These are phyloP conservation scores for Quercus berberidifolia DNA, from an alignment of 306 rosid species.

Conservation along the genomic window DNA sequence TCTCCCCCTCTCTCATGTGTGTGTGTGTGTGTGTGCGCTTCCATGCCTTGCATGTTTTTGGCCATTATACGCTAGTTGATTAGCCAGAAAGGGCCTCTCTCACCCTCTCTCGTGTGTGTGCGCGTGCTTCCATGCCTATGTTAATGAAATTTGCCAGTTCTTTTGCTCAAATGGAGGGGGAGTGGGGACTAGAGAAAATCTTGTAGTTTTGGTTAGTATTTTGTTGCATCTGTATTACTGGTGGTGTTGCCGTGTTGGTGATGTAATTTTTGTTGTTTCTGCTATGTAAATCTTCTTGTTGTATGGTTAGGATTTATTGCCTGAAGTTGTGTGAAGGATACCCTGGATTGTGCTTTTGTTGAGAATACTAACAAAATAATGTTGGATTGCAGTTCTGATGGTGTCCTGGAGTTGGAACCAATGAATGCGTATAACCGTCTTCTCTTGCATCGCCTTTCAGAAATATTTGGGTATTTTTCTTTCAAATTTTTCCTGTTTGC, in stretches of 20 bases:
- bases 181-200: not conserved
- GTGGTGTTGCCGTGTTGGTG: not conserved
- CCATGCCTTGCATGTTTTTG: not conserved
- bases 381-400: conserved; percentile 58
- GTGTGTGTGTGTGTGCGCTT: not conserved
- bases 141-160: not conserved
- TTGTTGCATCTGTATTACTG: conserved; percentile 13
- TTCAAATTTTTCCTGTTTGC: conserved; percentile 10
- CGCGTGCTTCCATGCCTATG: not conserved
- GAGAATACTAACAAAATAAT: not conserved
- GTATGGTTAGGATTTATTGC: not conserved
- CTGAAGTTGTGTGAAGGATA: conserved; percentile 1
- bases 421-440: conserved; percentile 93
- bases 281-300: conserved; percentile 4
- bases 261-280: conserved; percentile 4
- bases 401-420: conserved; percentile 87
- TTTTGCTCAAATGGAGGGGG: not conserved
- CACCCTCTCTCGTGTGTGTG: too few species aligned
- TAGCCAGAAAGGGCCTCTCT: not conserved
- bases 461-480: conserved; percentile 83
- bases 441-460: conserved; percentile 98
- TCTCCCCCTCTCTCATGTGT: too few species aligned
- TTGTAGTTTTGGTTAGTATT: conserved; percentile 16
- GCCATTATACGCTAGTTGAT: not conserved
- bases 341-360: conserved; percentile 25